phyloP scores from a whole-genome alignment of 805 yeast species.

The Candida cerambycidarum region DNA sequence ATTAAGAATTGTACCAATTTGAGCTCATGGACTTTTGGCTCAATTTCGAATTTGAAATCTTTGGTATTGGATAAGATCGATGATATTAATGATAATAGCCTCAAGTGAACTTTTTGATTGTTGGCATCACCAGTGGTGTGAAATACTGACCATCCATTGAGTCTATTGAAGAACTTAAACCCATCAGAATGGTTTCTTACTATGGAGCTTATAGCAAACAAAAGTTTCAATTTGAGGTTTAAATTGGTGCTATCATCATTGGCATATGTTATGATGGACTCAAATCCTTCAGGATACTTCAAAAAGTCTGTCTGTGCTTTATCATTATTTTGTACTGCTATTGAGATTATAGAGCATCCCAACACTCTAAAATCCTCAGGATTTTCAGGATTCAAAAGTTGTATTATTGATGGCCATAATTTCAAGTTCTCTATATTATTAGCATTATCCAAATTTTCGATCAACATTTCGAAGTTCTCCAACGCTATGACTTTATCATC shows the following conservation, averaged over 20 bases:
- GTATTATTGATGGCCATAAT: constrained; percentile 75
- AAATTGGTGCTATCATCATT: background rate
- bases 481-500: constrained; percentile 74
- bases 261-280: constrained; percentile 34
- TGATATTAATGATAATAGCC: constrained; percentile 58
- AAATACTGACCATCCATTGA: constrained; percentile 62
- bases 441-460: constrained; percentile 93
- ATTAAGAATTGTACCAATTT: constrained; percentile 34
- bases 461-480: constrained; percentile 89
- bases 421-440: constrained; percentile 82
- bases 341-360: constrained; percentile 77
- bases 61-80: constrained; percentile 54
- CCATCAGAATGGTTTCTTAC: constrained; percentile 66
- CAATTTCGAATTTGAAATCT: constrained; percentile 38
- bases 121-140: constrained; percentile 33
- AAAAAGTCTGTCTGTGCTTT: constrained; percentile 68
- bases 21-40: constrained; percentile 37
- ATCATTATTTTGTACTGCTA: constrained; percentile 90
- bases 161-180: constrained; percentile 52
- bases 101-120: constrained; percentile 44
- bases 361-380: constrained; percentile 43
- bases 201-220: constrained; percentile 75
- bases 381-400: constrained; percentile 43
- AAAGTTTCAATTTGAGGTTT: constrained; percentile 55
- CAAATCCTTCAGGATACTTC: constrained; percentile 49